A percentile compares a stretch with the other conserved stretches of the same genome.
Conservation (phyloP, 176 grass and related monocot species). For the Cymbopogon citratus region DNA sequence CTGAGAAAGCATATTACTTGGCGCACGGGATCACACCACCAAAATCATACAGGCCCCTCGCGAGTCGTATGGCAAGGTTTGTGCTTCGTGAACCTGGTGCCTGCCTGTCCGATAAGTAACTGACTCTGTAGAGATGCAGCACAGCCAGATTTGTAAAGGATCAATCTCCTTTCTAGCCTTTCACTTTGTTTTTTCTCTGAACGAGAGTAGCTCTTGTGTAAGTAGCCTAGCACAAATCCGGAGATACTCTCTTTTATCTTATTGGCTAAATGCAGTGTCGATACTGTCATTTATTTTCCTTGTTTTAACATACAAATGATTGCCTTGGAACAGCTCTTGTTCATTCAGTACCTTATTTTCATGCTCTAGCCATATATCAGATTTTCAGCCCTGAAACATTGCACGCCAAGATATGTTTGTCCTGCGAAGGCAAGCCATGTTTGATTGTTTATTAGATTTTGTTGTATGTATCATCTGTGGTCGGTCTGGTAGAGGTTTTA, state of each 20-base stretch:
- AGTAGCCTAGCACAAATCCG: neutral
- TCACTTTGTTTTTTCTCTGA: neutral
- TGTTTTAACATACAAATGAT: neutral
- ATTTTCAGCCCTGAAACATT: neutral
- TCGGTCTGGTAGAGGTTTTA: neutral
- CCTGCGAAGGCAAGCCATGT: neutral
- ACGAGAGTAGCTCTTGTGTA: constrained; percentile 23
- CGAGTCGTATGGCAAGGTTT: neutral
- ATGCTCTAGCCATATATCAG: neutral
- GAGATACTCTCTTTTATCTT: neutral
- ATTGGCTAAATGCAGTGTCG: neutral
- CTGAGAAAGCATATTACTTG: constrained; percentile 72
- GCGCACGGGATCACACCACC: constrained; percentile 51
- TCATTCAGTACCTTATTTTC: neutral
- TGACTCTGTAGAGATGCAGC: neutral
- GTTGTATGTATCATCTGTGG: neutral
- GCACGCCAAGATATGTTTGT: neutral
- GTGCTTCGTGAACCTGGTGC: constrained; percentile 19
- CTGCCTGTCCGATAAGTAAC: neutral
- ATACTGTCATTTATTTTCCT: neutral
- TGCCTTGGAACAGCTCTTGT: neutral
- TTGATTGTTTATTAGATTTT: neutral
- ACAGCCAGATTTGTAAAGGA: constrained; percentile 32
- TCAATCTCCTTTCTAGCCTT: neutral
- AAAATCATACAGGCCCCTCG: constrained; percentile 1